phyloP scores from a whole-genome alignment of 2,329 filamentous ascomycete genomes.

The Apiospora saccharicola region DNA sequence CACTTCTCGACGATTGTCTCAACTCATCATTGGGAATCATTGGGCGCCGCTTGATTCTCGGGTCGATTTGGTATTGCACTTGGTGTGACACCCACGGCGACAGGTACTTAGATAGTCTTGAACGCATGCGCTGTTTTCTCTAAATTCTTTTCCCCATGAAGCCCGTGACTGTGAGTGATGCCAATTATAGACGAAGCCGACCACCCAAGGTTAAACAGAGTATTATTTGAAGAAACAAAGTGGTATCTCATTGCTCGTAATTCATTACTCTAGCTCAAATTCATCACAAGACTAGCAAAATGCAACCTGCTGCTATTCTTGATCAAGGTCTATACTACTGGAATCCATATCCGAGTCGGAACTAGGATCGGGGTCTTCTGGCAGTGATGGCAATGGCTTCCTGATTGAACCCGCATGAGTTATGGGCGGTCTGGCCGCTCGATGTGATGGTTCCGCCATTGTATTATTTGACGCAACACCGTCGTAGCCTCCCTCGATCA shows the following conservation, averaged over 20 bases:
- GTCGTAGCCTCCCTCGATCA: not conserved
- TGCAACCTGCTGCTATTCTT: constrained; percentile 17
- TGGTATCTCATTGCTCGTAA: constrained; percentile 21
- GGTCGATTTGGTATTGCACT: constrained; percentile 23
- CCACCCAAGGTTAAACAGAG: not conserved
- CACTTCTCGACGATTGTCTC: constrained; percentile 4
- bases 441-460: constrained; percentile 4
- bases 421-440: constrained; percentile 32
- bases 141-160: not conserved
- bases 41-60: constrained; percentile 25
- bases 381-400: constrained; percentile 54
- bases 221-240: not conserved
- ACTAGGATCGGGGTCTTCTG: constrained; percentile 43
- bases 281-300: constrained; percentile 1
- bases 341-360: constrained; percentile 11
- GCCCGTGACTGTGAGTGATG: not conserved
- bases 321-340: not conserved
- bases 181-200: not conserved
- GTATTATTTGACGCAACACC: not conserved
- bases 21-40: constrained; percentile 22
- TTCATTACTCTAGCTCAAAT: constrained; percentile 16
- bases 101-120: constrained; percentile 19
- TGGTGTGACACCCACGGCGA: constrained; percentile 23
- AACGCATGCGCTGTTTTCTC: constrained; percentile 12
- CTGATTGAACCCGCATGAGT: constrained; percentile 38